A percentile compares a stretch with the other conserved stretches of the same genome.
These are phyloP conservation scores for Hibiscus trionum DNA, from an alignment of 345 rosid species.

Conservation along the genomic window DNA sequence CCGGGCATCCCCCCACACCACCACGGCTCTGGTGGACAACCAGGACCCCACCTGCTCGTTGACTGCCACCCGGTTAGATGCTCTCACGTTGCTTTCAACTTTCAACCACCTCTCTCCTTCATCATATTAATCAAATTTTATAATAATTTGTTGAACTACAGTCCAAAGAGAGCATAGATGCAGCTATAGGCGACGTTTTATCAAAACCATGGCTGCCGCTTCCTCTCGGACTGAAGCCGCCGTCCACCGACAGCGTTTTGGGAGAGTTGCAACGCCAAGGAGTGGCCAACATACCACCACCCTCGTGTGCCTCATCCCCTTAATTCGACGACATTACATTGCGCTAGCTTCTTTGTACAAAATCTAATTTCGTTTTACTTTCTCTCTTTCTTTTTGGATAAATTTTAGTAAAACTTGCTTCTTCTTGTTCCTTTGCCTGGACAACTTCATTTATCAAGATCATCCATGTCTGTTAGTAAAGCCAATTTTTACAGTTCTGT, in stretches of 20 bases:
- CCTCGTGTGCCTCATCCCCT: slow-evolving; percentile 27
- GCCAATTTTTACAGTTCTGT: neutral
- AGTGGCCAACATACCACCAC: slow-evolving; percentile 59
- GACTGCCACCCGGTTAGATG: slow-evolving; percentile 63
- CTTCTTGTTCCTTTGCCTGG: slow-evolving; percentile 1
- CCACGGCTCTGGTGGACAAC: slow-evolving; percentile 32
- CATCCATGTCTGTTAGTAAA: neutral
- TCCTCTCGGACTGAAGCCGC: slow-evolving; percentile 74
- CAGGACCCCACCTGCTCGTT: slow-evolving; percentile 35
- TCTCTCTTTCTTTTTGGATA: neutral
- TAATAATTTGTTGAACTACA: slow-evolving; percentile 9
- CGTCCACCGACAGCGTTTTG: slow-evolving; percentile 53
- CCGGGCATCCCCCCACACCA: slow-evolving; percentile 47
- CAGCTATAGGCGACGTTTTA: slow-evolving; percentile 65
- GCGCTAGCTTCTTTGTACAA: slow-evolving; percentile 10
- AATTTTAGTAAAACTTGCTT: neutral
- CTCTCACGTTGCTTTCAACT: slow-evolving; percentile 7
- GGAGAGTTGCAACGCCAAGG: slow-evolving; percentile 75
- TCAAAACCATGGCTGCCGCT: slow-evolving; percentile 79
- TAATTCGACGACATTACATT: slow-evolving; percentile 40
- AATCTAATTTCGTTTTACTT: slow-evolving; percentile 8
- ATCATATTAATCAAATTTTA: neutral
- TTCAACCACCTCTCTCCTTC: neutral
- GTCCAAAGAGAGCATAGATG: slow-evolving; percentile 70
- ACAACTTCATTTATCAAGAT: neutral